A percentile compares a stretch with the other conserved stretches of the same genome.
Evolutionary conservation across 1,284 basidiomycete genomes (phyloP).

Genomic region (Veloboletus limbatus): DNA sequence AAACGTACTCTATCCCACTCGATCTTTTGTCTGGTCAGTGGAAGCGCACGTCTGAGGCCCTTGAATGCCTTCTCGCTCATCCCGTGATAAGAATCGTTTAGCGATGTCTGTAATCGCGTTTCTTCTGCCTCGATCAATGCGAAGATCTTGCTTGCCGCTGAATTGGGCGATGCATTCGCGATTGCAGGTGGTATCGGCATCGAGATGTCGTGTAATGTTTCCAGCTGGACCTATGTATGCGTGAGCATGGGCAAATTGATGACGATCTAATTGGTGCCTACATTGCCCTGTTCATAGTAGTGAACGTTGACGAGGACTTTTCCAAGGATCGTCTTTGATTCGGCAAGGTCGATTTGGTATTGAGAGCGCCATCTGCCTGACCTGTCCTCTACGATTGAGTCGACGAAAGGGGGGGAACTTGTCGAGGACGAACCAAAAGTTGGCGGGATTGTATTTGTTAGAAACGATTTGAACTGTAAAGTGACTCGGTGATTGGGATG

Average conservation of each 20-base stretch:
- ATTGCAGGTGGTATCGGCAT: constrained; percentile 63
- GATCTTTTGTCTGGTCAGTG: constrained; percentile 88
- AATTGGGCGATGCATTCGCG: constrained; percentile 45
- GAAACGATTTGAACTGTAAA: constrained; percentile 84
- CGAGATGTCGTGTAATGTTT: constrained; percentile 67
- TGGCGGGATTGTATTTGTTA: constrained; percentile 89
- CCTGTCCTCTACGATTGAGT: constrained; percentile 44
- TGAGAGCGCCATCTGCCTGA: constrained; percentile 92
- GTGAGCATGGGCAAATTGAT: constrained; percentile 2
- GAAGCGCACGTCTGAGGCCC: constrained; percentile 81
- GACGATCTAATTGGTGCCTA: constrained; percentile 36
- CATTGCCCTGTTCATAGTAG: constrained; percentile 96
- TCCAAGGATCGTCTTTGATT: constrained; percentile 54
- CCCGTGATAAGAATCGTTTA: constrained; percentile 79
- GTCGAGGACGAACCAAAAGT: constrained; percentile 66
- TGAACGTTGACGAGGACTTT: constrained; percentile 82
- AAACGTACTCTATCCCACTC: constrained; percentile 88
- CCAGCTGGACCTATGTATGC: constrained; percentile 76
- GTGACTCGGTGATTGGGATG: constrained; percentile 41
- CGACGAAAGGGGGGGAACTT: not conserved
- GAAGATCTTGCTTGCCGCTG: constrained; percentile 70
- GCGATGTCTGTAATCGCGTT: constrained; percentile 67
- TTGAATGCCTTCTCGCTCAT: constrained; percentile 93
- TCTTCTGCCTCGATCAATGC: constrained; percentile 82
- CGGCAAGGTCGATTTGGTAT: constrained; percentile 56